These are phyloP conservation scores for Russula virescens DNA, from an alignment of 768 basidiomycete species.

Conservation along the genomic window DNA sequence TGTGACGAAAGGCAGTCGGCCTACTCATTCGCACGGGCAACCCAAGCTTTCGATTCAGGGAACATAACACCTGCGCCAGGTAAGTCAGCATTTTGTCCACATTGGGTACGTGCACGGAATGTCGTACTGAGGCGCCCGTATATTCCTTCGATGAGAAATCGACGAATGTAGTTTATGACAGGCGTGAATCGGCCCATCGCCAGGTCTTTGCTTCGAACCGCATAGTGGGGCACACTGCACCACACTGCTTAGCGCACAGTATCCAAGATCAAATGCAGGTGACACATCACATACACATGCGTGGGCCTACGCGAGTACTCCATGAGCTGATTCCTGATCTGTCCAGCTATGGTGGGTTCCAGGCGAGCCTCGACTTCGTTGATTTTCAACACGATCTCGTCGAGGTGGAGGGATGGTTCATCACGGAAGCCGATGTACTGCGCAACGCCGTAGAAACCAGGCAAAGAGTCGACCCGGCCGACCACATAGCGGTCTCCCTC, in stretches of 20 bases:
- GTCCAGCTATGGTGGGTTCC: slow-evolving; percentile 32
- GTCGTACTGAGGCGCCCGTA: slow-evolving; percentile 51
- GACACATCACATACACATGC: slow-evolving; percentile 52
- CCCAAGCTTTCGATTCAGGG: slow-evolving; percentile 56
- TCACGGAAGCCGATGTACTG: slow-evolving; percentile 63
- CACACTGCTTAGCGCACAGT: background rate
- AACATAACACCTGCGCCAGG: slow-evolving; percentile 46
- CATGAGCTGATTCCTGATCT: slow-evolving; percentile 39
- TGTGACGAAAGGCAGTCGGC: background rate
- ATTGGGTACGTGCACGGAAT: background rate
- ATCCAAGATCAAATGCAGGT: background rate
- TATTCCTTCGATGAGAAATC: slow-evolving; percentile 53
- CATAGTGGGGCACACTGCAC: slow-evolving; percentile 51
- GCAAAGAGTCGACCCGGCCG: slow-evolving; percentile 48
- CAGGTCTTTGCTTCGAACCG: slow-evolving; percentile 41
- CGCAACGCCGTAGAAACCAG: slow-evolving; percentile 57
- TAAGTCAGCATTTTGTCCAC: background rate
- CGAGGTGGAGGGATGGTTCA: slow-evolving; percentile 30
- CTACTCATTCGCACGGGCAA: slow-evolving; percentile 51
- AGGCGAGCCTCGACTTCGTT: slow-evolving; percentile 42
- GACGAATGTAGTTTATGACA: slow-evolving; percentile 40
- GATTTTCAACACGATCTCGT: slow-evolving; percentile 47
- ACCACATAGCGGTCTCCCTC: slow-evolving; percentile 49
- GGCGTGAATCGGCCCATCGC: slow-evolving; percentile 32
- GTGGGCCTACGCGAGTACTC: slow-evolving; percentile 39